phyloP scores from a whole-genome alignment of 2,329 filamentous ascomycete species.

The Penicillium sp. region DNA sequence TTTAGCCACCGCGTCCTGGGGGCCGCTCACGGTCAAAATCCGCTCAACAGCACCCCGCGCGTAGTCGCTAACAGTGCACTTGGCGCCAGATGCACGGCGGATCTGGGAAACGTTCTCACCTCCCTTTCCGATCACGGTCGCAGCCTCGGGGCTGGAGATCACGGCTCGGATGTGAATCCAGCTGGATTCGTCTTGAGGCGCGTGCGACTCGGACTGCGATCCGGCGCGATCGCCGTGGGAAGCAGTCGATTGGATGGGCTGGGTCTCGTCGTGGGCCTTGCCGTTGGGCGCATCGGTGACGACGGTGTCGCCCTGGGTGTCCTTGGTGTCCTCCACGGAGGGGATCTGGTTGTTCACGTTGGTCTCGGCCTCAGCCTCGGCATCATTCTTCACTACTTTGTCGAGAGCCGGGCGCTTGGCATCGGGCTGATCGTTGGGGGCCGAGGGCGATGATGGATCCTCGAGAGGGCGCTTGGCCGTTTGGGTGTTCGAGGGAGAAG shows the following conservation, averaged over 20 bases:
- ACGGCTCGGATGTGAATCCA: constrained; percentile 98
- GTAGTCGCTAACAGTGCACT: constrained; percentile 98
- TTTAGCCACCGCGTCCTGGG: constrained; percentile 95
- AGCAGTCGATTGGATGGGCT: constrained; percentile 59
- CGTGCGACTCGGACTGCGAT: constrained; percentile 39
- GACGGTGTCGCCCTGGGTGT: constrained; percentile 63
- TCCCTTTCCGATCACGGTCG: constrained; percentile 96
- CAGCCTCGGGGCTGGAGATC: constrained; percentile 95
- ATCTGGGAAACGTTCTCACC: constrained; percentile 99
- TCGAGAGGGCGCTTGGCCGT: constrained; percentile 85
- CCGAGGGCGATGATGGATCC: constrained; percentile 92
- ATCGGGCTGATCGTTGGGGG: constrained; percentile 87
- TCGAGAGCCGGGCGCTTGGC: constrained; percentile 95
- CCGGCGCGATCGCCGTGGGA: constrained; percentile 52
- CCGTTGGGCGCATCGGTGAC: constrained; percentile 62
- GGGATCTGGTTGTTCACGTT: constrained; percentile 26
- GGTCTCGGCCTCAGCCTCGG: constrained; percentile 33
- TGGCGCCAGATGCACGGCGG: constrained; percentile 88
- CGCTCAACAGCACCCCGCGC: constrained; percentile 95
- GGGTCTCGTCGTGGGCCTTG: constrained; percentile 54
- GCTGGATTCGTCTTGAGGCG: constrained; percentile 79
- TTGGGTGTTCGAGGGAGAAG: constrained; percentile 54
- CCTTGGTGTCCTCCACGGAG: constrained; percentile 21
- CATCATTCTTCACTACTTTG: constrained; percentile 73
- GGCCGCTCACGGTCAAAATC: constrained; percentile 93